Percentiles rank a stretch among this genome's conserved stretches.
Evolutionary conservation across 2,329 filamentous ascomycete species (phyloP).

Genomic region (Paraphaeosphaeria minitans): DNA sequence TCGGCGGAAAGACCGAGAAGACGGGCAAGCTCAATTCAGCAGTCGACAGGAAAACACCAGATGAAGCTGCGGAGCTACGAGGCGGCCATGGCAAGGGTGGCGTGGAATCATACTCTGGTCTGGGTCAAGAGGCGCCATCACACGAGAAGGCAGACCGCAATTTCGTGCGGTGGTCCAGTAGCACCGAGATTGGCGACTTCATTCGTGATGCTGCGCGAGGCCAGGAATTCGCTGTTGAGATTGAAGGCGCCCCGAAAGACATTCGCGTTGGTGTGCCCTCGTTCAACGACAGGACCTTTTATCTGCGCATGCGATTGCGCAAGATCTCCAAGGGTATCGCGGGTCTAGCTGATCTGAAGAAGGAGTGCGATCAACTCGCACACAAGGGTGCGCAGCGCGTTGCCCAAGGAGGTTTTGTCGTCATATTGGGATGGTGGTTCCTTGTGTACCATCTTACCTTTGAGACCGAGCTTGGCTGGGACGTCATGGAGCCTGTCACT

Average conservation of each 20-base stretch:
- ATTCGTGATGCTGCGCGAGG: slow-evolving; percentile 86
- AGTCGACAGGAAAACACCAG: slow-evolving; percentile 32
- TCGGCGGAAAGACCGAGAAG: slow-evolving; percentile 56
- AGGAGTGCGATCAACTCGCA: slow-evolving; percentile 78
- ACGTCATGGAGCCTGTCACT: slow-evolving; percentile 87
- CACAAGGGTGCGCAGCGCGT: slow-evolving; percentile 78
- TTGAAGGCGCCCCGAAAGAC: slow-evolving; percentile 71
- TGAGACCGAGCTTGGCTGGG: slow-evolving; percentile 81
- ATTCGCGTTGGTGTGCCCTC: slow-evolving; percentile 82
- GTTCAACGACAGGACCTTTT: slow-evolving; percentile 90
- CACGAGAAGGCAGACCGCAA: slow-evolving; percentile 56
- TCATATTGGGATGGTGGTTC: slow-evolving; percentile 79
- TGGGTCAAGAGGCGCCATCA: slow-evolving; percentile 63
- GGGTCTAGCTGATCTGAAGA: slow-evolving; percentile 73
- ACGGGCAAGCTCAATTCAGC: slow-evolving; percentile 46
- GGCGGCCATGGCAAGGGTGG: slow-evolving; percentile 60
- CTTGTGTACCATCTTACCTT: slow-evolving; percentile 73
- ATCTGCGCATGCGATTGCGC: slow-evolving; percentile 76
- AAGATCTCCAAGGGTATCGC: slow-evolving; percentile 73
- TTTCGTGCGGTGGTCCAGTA: slow-evolving; percentile 87
- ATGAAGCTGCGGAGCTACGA: slow-evolving; percentile 46
- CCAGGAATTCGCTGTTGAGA: slow-evolving; percentile 81
- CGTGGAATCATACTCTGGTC: slow-evolving; percentile 73
- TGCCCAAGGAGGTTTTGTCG: slow-evolving; percentile 77
- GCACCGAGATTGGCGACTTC: slow-evolving; percentile 92